A percentile compares a stretch with the other conserved stretches of the same genome.
Evolutionary conservation across 2,329 filamentous ascomycete genomes (phyloP).

Genomic region (Colletotrichum sp.): DNA sequence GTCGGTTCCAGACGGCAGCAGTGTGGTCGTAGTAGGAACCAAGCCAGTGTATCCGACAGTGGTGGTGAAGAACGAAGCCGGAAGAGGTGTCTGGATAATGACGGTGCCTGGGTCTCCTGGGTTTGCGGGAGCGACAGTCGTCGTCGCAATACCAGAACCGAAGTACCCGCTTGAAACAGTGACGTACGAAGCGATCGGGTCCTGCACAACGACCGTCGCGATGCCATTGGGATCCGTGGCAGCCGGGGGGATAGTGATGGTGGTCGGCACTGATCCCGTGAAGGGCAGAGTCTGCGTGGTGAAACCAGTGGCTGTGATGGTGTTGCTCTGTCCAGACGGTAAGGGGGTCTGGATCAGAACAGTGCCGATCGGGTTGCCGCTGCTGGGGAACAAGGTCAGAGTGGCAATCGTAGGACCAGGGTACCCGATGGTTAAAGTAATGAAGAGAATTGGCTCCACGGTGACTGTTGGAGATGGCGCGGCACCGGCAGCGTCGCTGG

Average conservation of each 20-base stretch:
- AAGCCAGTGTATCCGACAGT: background rate
- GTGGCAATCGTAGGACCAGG: background rate
- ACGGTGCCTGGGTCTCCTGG: background rate
- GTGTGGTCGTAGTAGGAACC: background rate
- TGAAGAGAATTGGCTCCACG: background rate
- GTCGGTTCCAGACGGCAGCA: constrained; percentile 4
- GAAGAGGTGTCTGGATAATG: background rate
- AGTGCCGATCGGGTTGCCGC: background rate
- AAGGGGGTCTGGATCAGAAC: background rate
- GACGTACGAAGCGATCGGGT: background rate
- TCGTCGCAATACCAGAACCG: background rate
- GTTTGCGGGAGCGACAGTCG: background rate
- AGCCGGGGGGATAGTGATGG: background rate
- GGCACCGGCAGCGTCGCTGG: background rate
- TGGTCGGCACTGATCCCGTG: background rate
- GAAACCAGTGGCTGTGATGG: background rate
- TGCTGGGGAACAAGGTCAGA: background rate
- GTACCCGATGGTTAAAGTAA: background rate
- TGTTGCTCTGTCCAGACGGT: background rate
- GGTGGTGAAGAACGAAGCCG: background rate
- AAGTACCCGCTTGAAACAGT: background rate
- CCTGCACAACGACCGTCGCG: background rate
- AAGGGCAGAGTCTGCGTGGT: background rate
- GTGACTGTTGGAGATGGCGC: background rate
- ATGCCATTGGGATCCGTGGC: background rate